These are phyloP conservation scores for Aleurites moluccanus DNA, from an alignment of 441 rosid species.

Conservation along the genomic window DNA sequence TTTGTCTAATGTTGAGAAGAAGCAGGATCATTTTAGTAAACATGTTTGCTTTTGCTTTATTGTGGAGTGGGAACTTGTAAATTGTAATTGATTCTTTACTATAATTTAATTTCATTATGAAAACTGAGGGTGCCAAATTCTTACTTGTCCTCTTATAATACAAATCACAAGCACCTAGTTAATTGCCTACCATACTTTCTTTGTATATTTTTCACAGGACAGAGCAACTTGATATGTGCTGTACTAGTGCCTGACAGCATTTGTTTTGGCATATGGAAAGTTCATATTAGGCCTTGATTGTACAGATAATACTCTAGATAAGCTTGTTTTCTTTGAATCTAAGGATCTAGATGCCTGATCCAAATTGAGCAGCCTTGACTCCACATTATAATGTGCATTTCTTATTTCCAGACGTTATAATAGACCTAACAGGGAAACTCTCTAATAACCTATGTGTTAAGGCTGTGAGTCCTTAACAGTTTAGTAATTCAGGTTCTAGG, in stretches of 20 bases:
- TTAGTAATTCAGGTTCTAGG: no score
- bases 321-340: not conserved
- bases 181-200: not conserved
- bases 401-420: not conserved
- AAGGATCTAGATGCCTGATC: not conserved
- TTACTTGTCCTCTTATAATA: not conserved
- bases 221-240: not conserved
- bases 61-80: not conserved
- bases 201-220: not conserved
- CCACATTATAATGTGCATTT: not conserved
- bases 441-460: not conserved
- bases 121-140: not conserved
- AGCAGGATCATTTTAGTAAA: not conserved
- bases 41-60: not conserved
- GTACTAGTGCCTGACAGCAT: not conserved
- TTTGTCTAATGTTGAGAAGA: not conserved
- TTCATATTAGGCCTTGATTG: not conserved
- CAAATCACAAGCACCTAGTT: not conserved
- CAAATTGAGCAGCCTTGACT: not conserved
- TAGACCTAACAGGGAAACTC: not conserved
- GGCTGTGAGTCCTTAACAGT: no score
- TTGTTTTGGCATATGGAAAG: not conserved
- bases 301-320: not conserved
- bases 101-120: not conserved
- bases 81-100: not conserved